Conservation (phyloP, 805 yeast genomes). For the Brettanomyces sp. region DNA sequence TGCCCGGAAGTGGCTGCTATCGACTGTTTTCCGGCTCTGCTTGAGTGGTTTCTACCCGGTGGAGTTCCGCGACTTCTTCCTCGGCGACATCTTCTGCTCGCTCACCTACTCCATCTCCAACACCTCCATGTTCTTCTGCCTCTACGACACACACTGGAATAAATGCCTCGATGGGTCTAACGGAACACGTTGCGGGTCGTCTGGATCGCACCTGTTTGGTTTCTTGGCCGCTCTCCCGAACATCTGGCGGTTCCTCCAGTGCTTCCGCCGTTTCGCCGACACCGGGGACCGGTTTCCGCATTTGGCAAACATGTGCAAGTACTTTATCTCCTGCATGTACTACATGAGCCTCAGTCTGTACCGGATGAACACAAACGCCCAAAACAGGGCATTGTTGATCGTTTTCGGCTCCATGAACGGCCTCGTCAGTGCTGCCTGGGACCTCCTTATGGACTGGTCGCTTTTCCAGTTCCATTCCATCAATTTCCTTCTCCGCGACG, state of each 20-base stretch:
- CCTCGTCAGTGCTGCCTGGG: slow-evolving; percentile 69
- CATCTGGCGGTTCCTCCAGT: slow-evolving; percentile 85
- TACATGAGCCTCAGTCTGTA: slow-evolving; percentile 69
- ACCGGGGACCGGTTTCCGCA: slow-evolving; percentile 97
- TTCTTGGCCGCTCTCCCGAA: slow-evolving; percentile 79
- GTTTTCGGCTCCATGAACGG: slow-evolving; percentile 70
- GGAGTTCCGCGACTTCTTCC: slow-evolving; percentile 86
- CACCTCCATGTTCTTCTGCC: slow-evolving; percentile 75
- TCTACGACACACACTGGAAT: slow-evolving; percentile 66
- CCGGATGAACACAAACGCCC: slow-evolving; percentile 45
- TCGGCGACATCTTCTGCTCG: slow-evolving; percentile 88
- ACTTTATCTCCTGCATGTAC: slow-evolving; percentile 55
- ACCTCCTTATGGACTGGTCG: slow-evolving; percentile 93
- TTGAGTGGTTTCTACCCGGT: slow-evolving; percentile 89
- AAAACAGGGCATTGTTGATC: slow-evolving; percentile 52
- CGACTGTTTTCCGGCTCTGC: slow-evolving; percentile 61
- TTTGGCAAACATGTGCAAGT: slow-evolving; percentile 79
- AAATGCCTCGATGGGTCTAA: slow-evolving; percentile 34
- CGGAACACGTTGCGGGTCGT: slow-evolving; percentile 58
- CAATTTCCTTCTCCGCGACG: slow-evolving; percentile 57
- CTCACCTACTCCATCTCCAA: slow-evolving; percentile 84
- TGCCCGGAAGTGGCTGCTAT: slow-evolving; percentile 72
- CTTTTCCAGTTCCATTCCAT: slow-evolving; percentile 57
- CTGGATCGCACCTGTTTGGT: slow-evolving; percentile 69
- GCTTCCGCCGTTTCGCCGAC: slow-evolving; percentile 83